phyloP scores from a whole-genome alignment of 352 stramenopile genomes.

The Phytophthora pinifolia region DNA sequence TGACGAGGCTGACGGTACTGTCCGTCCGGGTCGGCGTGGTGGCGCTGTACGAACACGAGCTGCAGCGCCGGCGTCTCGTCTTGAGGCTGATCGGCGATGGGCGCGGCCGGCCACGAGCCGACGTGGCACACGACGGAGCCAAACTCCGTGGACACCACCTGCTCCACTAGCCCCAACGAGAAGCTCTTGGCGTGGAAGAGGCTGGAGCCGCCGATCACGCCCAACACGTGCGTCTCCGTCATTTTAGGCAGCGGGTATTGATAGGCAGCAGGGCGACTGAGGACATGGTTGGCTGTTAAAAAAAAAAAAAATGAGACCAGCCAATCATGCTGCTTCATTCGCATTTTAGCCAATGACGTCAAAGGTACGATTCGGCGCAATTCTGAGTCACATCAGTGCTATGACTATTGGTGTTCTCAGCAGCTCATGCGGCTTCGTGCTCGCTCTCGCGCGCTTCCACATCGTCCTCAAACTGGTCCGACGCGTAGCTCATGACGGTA shows the following conservation, averaged over 20 bases:
- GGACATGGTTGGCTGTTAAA: too few species aligned
- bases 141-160: slow-evolving; percentile 66
- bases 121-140: slow-evolving; percentile 64
- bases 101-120: slow-evolving; percentile 34
- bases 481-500: slow-evolving; percentile 62
- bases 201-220: slow-evolving; percentile 84
- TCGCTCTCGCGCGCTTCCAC: slow-evolving; percentile 21
- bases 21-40: slow-evolving; percentile 69
- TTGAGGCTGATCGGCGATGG: slow-evolving; percentile 6
- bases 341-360: too few species aligned
- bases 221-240: slow-evolving; percentile 50
- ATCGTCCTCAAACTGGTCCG: slow-evolving; percentile 67
- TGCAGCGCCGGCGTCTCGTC: slow-evolving; percentile 27
- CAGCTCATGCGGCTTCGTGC: slow-evolving; percentile 1
- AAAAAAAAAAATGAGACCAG: not conserved
- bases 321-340: not conserved
- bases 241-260: not conserved
- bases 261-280: too few species aligned
- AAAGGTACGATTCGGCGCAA: too few species aligned
- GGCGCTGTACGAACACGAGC: slow-evolving; percentile 87
- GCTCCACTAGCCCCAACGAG: slow-evolving; percentile 48
- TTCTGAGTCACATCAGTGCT: too few species aligned
- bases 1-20: slow-evolving; percentile 82
- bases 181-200: slow-evolving; percentile 83
- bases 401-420: too few species aligned